A percentile compares a stretch with the other conserved stretches of the same genome.
Evolutionary conservation across 768 basidiomycete genomes (phyloP).

Genomic region (Auricularia auricula-judae): DNA sequence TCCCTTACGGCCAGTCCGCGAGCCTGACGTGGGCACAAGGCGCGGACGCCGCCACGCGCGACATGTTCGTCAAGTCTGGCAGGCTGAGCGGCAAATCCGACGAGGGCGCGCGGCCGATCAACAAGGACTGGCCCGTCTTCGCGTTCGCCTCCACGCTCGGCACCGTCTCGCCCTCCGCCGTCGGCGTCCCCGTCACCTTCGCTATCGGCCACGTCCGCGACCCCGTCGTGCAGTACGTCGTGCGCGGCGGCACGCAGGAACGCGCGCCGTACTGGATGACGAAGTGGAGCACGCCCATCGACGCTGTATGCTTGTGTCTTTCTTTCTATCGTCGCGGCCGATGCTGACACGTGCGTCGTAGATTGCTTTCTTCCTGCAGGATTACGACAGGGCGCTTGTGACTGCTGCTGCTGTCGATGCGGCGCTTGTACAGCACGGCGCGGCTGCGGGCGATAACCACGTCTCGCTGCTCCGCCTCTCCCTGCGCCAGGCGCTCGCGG

Average conservation of each 20-base stretch:
- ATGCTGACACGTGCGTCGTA: not conserved
- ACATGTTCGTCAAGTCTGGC: slow-evolving; percentile 8
- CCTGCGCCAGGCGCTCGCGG: slow-evolving; percentile 23
- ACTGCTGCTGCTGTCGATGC: slow-evolving; percentile 23
- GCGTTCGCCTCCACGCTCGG: slow-evolving; percentile 11
- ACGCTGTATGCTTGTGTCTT: slow-evolving; percentile 15
- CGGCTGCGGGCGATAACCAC: slow-evolving; percentile 20
- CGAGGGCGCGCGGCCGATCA: slow-evolving; percentile 10
- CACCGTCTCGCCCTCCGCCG: slow-evolving; percentile 4
- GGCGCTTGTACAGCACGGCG: slow-evolving; percentile 20
- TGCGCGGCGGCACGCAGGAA: slow-evolving; percentile 19
- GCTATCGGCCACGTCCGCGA: slow-evolving; percentile 27
- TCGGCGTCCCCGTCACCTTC: slow-evolving; percentile 14
- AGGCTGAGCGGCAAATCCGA: slow-evolving; percentile 8
- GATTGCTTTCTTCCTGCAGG: slow-evolving; percentile 23
- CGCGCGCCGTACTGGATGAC: slow-evolving; percentile 23
- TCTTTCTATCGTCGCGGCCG: not conserved
- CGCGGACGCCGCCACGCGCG: slow-evolving; percentile 8
- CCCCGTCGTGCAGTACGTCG: slow-evolving; percentile 25
- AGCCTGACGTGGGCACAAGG: slow-evolving; percentile 10
- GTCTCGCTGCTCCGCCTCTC: slow-evolving; percentile 21
- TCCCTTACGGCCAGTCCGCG: not conserved
- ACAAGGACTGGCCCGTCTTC: slow-evolving; percentile 12
- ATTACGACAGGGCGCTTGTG: slow-evolving; percentile 19
- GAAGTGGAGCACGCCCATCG: slow-evolving; percentile 13